Evolutionary conservation across 495 filamentous ascomycete species (phyloP), one percentile per base, ranked within the genome.

Genomic region (Aspergillus carlsbadensis): DNA sequence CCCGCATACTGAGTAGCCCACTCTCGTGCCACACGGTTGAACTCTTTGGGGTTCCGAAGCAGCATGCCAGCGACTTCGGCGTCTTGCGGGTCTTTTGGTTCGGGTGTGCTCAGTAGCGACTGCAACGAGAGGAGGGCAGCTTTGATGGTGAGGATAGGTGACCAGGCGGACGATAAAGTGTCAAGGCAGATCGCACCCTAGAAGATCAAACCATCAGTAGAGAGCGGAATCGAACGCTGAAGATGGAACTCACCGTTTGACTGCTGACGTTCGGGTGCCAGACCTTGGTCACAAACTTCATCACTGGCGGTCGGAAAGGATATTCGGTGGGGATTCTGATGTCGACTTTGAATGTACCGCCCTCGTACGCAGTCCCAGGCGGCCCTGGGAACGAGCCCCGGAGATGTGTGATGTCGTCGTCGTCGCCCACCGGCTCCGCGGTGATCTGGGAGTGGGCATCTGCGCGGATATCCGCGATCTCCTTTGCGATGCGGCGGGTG

Each of bases 241-340:
- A 41, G 10, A 13, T 13, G 40, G 26, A 34, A 81, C 87, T 67
- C 73, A 96, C 92, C 46, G 94, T 98, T 70, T 96, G 90, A 65
- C 87, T 92, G 81, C 87, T 92, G 73, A 98, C 84, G 71, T 98
- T 98, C 33, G 94, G 94, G 73, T 98, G 94, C 95, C 95, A 98
- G 55, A 98, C 87, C 71, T 88, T 95, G 63, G 95, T 98, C 60
- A 88, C 82, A 60, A 98, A 98, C 67, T 85, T 89, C 91, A 98
- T 97, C 33, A 84, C 70, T 10, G 95, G 94, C 11, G 94, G 92
- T 40, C 88, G 84, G 74, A 98, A 98, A 1, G 94, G 94, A 66
- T 98, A 98, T 53, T 93, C 91, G 41, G 78, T 81, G 1, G 92
- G 92, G 42, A 98, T 92, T 61, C 78, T 79, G 65, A 98, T 91